Evolutionary conservation across 345 rosid species (phyloP).

Genomic region (Psidium guajava): DNA sequence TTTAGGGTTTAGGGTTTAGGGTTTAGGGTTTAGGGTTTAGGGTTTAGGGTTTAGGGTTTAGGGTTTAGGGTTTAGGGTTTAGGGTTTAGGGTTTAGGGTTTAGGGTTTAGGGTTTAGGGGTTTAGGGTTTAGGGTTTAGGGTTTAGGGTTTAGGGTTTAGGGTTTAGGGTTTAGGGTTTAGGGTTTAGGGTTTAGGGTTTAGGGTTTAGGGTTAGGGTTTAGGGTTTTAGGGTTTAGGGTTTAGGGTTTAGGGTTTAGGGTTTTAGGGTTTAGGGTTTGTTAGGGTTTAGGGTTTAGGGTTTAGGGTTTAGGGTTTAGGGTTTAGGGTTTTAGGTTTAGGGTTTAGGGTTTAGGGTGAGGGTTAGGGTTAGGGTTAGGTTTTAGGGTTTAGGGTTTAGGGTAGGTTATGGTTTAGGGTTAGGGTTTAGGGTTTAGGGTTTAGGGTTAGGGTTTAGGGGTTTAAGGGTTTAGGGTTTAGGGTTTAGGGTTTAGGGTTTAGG

Average conservation of each 20-base stretch:
- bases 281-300: neutral
- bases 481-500: neutral
- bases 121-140: neutral
- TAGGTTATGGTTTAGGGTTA: too few relatives aligned
- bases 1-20: neutral
- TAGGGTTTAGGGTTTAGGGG: neutral
- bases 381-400: conserved; percentile 1
- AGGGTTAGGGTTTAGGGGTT: neutral
- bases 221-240: neutral
- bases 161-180: neutral
- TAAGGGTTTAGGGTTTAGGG: neutral
- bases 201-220: neutral
- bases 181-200: neutral
- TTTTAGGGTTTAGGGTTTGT: neutral
- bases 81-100: neutral
- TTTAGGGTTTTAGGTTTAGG: neutral
- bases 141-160: neutral
- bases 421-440: too few relatives aligned
- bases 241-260: neutral
- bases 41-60: neutral
- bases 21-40: neutral
- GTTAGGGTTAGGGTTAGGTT: too few relatives aligned
- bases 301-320: neutral
- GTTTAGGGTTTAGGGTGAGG: neutral
- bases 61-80: neutral